phyloP scores from a whole-genome alignment of 345 rosid species.

The Brassica nigra region DNA sequence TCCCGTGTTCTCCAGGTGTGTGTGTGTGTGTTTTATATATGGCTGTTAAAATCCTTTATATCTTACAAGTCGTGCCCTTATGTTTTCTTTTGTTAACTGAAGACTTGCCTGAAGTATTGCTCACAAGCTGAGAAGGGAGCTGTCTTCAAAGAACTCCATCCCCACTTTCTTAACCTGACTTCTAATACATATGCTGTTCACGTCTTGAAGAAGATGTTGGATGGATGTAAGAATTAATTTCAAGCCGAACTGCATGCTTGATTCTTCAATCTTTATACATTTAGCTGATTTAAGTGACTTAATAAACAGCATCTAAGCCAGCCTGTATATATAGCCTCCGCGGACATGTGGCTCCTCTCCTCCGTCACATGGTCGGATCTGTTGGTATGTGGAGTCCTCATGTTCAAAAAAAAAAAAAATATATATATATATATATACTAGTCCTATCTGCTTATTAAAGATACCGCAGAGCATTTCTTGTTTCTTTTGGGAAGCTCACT shows the following conservation, averaged over 20 bases:
- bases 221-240: conserved; percentile 55
- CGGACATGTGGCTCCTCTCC: conserved; percentile 78
- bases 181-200: conserved; percentile 69
- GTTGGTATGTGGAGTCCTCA: conserved; percentile 56
- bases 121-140: conserved; percentile 70
- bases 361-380: conserved; percentile 92
- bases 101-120: conserved; percentile 82
- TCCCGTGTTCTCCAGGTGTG: conserved; percentile 94
- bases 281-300: conserved; percentile 6
- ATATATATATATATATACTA: too few species aligned
- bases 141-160: conserved; percentile 74
- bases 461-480: background rate
- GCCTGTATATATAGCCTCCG: conserved; percentile 70
- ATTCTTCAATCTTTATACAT: background rate
- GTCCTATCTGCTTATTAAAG: too few species aligned
- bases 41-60: background rate
- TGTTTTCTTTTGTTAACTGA: conserved; percentile 33
- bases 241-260: background rate
- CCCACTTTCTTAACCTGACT: conserved; percentile 72
- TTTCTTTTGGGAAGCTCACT: conserved; percentile 15
- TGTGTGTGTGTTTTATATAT: background rate
- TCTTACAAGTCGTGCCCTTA: background rate
- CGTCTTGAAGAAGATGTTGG: conserved; percentile 82
- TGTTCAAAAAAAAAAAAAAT: too few species aligned
- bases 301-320: conserved; percentile 68